Base-by-base conservation (phyloP, 169 alveolate species). In the Plasmodium gonderi region DNA sequence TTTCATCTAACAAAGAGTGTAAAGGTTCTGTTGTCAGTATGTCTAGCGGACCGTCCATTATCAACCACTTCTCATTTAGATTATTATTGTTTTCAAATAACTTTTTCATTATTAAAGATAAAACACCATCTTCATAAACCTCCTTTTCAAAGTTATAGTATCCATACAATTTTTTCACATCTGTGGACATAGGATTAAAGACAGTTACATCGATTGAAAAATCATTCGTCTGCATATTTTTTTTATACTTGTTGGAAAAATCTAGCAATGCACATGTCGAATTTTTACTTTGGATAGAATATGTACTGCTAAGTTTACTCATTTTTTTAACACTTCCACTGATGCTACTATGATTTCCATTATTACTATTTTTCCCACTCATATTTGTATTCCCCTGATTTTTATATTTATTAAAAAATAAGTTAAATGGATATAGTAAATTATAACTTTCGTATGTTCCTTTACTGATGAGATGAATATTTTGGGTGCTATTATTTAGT, bases 1-100 rank as follows among this genome's bases (percentile, higher is more conserved):
- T 99, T 95, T 99, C 99, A 94, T 99, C 99, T 67, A 99, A 96
- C 4, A 98, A 99, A 3, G 99, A 98, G 97, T 99, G 99, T 74
- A 99, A 97, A 67, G 98, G 98, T 94, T 99, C 99, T 23, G 99
- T 99, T 99, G 99, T 99, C 78, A 98, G 98, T 12, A 99, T 99
- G 83, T 98, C 99, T 9, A 99, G 98, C 78, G 99, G 99, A 3
- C 99, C 99, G 95, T 99, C 99, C 92, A 99, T 98, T 60, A 99
- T 97, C 72, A 99, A 98, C 99, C 99, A 98, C 91, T 98, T 99
- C 74, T 99, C 96, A 67, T 96, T 97, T 11, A 94, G 81, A 49
- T 95, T 68, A 83, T 64, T 90, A 60, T 17, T 60, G 49, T 90
- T 78, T 69, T 90, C 94, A 69, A 90, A 90, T 36, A 90, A 45